Conservation (phyloP, 2,329 filamentous ascomycete species). For the Nemania sp. region DNA sequence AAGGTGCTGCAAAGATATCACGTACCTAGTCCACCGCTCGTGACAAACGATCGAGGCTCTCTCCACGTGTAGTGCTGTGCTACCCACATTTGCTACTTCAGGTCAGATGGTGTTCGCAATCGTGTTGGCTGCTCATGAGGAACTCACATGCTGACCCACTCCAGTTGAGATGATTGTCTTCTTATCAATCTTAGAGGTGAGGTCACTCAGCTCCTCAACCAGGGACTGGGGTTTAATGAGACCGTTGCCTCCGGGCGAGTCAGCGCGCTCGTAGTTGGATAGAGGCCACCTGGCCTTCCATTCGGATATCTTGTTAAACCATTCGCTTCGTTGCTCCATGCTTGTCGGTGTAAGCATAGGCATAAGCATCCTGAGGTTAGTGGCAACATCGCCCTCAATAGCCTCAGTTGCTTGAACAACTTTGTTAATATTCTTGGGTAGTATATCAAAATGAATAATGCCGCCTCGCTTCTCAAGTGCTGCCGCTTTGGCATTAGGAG, state of each 20-base stretch:
- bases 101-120: slow-evolving; percentile 15
- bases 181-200: slow-evolving; percentile 76
- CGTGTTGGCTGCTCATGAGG: slow-evolving; percentile 69
- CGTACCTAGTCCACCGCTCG: slow-evolving; percentile 56
- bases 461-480: slow-evolving; percentile 85
- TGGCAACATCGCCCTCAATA: slow-evolving; percentile 70
- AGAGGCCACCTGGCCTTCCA: slow-evolving; percentile 96
- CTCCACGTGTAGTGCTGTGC: slow-evolving; percentile 78
- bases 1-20: slow-evolving; percentile 17
- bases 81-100: slow-evolving; percentile 81
- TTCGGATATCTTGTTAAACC: slow-evolving; percentile 82
- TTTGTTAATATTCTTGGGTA: slow-evolving; percentile 99
- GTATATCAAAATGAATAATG: slow-evolving; percentile 98
- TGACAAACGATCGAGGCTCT: slow-evolving; percentile 82
- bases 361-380: slow-evolving; percentile 10
- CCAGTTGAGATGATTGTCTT: slow-evolving; percentile 91
- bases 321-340: slow-evolving; percentile 72
- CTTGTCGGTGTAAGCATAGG: slow-evolving; percentile 36
- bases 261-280: slow-evolving; percentile 76
- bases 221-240: slow-evolving; percentile 97
- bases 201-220: slow-evolving; percentile 85
- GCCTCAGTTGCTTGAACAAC: slow-evolving; percentile 96
- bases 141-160: slow-evolving; percentile 92
- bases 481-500: slow-evolving; percentile 84
- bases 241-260: slow-evolving; percentile 70